Evolutionary conservation across 805 yeast genomes (phyloP).

Genomic region (Millerago galiae): DNA sequence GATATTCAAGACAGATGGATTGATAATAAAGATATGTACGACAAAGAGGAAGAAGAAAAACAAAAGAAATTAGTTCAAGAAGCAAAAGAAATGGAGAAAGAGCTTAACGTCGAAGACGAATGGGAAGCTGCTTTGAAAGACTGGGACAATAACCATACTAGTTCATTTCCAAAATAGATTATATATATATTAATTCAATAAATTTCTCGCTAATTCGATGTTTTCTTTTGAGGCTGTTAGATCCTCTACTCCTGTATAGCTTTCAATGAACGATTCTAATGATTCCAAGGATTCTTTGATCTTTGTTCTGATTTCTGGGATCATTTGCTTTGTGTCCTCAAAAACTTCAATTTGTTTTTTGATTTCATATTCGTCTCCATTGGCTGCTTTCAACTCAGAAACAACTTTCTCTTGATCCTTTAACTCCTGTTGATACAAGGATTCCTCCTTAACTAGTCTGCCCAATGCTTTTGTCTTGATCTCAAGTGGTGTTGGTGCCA

Average conservation of each 20-base stretch:
- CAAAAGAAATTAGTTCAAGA: slow-evolving; percentile 36
- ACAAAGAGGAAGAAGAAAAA: slow-evolving; percentile 48
- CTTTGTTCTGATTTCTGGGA: slow-evolving; percentile 42
- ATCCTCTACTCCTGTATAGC: slow-evolving; percentile 30
- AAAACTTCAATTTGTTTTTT: slow-evolving; percentile 47
- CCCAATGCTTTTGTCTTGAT: slow-evolving; percentile 66
- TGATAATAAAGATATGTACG: slow-evolving; percentile 74
- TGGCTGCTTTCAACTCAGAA: slow-evolving; percentile 36
- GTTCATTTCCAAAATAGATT: slow-evolving; percentile 13
- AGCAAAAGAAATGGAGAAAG: slow-evolving; percentile 33
- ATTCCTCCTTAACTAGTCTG: slow-evolving; percentile 63
- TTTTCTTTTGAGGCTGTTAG: slow-evolving; percentile 22
- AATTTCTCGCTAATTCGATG: slow-evolving; percentile 21
- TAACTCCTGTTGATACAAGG: slow-evolving; percentile 52
- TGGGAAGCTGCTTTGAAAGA: slow-evolving; percentile 60
- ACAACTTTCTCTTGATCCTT: slow-evolving; percentile 45
- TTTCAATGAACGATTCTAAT: slow-evolving; percentile 34
- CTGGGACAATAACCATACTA: slow-evolving; percentile 44
- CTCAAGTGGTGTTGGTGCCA: slow-evolving; percentile 67
- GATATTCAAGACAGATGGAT: slow-evolving; percentile 97
- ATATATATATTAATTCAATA: slow-evolving; percentile 10
- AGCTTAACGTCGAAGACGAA: slow-evolving; percentile 56
- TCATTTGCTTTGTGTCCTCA: slow-evolving; percentile 46
- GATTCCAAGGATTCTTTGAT: slow-evolving; percentile 32
- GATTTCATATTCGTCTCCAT: slow-evolving; percentile 59